phyloP scores from a whole-genome alignment of 768 basidiomycete species.

The Pholiota molesta region DNA sequence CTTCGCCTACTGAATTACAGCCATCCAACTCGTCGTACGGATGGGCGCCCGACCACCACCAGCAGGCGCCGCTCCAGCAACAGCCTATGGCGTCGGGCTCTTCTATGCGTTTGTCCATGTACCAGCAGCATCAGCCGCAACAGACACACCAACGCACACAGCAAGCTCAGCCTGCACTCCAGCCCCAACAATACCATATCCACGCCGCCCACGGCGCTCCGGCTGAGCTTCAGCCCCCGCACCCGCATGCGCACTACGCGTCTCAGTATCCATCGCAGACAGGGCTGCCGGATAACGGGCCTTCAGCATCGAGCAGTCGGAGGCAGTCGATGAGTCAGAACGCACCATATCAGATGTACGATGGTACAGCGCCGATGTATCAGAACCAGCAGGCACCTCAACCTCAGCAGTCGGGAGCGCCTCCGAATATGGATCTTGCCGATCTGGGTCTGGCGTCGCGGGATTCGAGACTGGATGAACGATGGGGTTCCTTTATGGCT shows the following conservation, averaged over 20 bases:
- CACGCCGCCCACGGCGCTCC: constrained; percentile 8
- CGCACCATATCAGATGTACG: constrained; percentile 5
- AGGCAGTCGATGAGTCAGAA: constrained; percentile 16
- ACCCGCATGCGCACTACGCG: constrained; percentile 13
- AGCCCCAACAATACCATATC: constrained; percentile 15
- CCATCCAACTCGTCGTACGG: constrained; percentile 4
- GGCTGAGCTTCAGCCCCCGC: constrained; percentile 9
- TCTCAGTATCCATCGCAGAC: constrained; percentile 15
- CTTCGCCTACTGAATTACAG: neutral
- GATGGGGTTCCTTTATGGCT: constrained; percentile 68
- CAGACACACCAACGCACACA: constrained; percentile 3
- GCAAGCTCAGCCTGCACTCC: neutral
- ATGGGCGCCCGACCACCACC: constrained; percentile 3
- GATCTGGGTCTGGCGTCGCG: constrained; percentile 63
- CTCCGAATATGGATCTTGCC: constrained; percentile 46
- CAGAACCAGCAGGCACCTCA: no score
- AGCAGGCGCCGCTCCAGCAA: no score
- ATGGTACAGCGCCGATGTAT: neutral
- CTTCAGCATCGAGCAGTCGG: constrained; percentile 20
- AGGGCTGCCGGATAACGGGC: constrained; percentile 3
- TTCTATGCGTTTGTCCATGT: neutral
- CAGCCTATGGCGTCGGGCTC: neutral
- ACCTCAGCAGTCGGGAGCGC: constrained; percentile 17
- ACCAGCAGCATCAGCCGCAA: neutral
- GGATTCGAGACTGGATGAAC: constrained; percentile 63